Conservation (phyloP, 805 yeast species). For the Candida odintsovae region DNA sequence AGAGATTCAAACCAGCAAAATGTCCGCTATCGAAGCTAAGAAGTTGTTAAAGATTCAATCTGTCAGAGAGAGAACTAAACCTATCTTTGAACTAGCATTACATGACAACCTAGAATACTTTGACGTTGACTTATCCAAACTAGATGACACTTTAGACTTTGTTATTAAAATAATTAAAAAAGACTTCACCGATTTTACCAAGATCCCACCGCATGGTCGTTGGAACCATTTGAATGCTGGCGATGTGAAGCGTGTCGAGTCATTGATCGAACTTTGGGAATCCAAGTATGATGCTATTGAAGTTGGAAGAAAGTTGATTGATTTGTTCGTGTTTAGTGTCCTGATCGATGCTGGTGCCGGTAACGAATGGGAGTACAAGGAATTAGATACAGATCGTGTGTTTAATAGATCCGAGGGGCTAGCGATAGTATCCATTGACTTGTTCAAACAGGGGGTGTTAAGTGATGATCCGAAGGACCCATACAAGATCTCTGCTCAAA, state of each 20-base stretch:
- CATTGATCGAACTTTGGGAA: slow-evolving; percentile 35
- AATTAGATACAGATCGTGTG: slow-evolving; percentile 27
- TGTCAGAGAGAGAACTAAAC: slow-evolving; percentile 46
- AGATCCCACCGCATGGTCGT: slow-evolving; percentile 62
- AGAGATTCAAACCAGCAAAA: not conserved
- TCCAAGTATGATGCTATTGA: slow-evolving; percentile 32
- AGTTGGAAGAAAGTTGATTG: slow-evolving; percentile 48
- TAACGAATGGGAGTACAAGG: slow-evolving; percentile 45
- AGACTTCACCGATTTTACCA: slow-evolving; percentile 36
- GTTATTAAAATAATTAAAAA: slow-evolving; percentile 35
- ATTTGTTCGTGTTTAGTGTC: slow-evolving; percentile 55
- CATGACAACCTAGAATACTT: slow-evolving; percentile 35
- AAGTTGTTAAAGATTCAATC: slow-evolving; percentile 47
- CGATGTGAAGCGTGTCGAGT: slow-evolving; percentile 37
- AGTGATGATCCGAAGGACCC: slow-evolving; percentile 31
- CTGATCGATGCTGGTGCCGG: slow-evolving; percentile 69
- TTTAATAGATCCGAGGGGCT: slow-evolving; percentile 53
- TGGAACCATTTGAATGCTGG: slow-evolving; percentile 61
- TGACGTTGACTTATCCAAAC: slow-evolving; percentile 37
- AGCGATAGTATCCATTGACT: slow-evolving; percentile 53
- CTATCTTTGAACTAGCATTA: slow-evolving; percentile 37
- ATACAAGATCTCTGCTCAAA: slow-evolving; percentile 39
- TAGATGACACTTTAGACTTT: slow-evolving; percentile 39
- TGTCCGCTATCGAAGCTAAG: slow-evolving; percentile 3
- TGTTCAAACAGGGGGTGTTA: slow-evolving; percentile 46